Evolutionary conservation across 2,329 filamentous ascomycete genomes (phyloP), one percentile per base, ranked within the genome.

Genomic region (Pyrenophora tritici-repentis): DNA sequence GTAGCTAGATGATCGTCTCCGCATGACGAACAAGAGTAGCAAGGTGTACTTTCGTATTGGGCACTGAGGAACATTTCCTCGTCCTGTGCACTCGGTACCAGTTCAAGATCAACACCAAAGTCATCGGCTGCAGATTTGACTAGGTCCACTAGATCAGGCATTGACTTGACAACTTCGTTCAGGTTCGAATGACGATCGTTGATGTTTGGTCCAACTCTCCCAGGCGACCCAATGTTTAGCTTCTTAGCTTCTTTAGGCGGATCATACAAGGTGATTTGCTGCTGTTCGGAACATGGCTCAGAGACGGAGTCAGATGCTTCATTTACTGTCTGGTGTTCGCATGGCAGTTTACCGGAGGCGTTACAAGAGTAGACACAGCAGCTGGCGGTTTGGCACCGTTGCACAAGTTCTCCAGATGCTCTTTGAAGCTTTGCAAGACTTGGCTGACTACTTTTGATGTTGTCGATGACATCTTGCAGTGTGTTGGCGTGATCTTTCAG

Each of bases 401-500:
- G 53, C 8, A 63, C 52, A 14, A 62, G 49, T 20, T 64, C 58
- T 47, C 62, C 48, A 12, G 67, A 59, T 4, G 60, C 35, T 16
- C 46, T 56, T 18, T 55, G 54, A 39, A 63, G 50, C 14, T 62
- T 56, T n/a, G 46, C 18, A 35, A 63, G 50, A 39, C 46, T 52
- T 12, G 61, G 59, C 31, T 59, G 60, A 14, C 58, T 63, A n/a
- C 45, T 53, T 16, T 66, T 61, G 24, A 75, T 65, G 44, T 76
- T 74, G 50, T 69, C 64, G 51, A 79, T 74, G 3, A 78, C 69
- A 35, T 61, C 58, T 47, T 75, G 66, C 7, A 79, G 58, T 5
- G 68, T 67, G 12, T 62, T 72, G 2, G 69, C 58, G 47, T 76
- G 75, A 52, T 77, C 75, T 26, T 72, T 59, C 13, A 78, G 70